phyloP scores from a whole-genome alignment of 2,329 filamentous ascomycete genomes.

The Epichloe coenophiala region DNA sequence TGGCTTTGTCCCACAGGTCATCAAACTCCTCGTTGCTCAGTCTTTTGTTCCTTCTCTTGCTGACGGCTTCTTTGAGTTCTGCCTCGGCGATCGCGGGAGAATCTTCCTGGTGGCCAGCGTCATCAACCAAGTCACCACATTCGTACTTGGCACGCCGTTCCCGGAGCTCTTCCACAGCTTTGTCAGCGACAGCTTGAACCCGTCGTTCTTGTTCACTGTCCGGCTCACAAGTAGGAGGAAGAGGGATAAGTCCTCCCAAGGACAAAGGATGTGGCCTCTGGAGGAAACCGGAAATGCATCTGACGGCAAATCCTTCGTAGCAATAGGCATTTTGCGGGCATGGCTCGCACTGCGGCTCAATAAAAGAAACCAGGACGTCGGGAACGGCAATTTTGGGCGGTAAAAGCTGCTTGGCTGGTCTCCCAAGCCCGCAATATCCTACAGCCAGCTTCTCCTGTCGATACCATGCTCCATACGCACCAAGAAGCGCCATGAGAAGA shows the following conservation, averaged over 20 bases:
- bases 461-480: conserved; percentile 69
- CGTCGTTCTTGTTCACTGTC: conserved; percentile 85
- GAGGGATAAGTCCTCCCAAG: conserved; percentile 63
- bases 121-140: conserved; percentile 60
- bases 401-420: conserved; percentile 41
- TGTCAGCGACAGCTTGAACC: conserved; percentile 77
- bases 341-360: conserved; percentile 73
- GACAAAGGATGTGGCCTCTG: conserved; percentile 74
- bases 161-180: conserved; percentile 73
- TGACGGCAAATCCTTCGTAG: conserved; percentile 60
- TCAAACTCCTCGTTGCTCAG: conserved; percentile 86
- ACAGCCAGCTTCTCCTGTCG: conserved; percentile 92
- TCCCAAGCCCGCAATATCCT: conserved; percentile 82
- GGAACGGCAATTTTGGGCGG: conserved; percentile 46
- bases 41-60: conserved; percentile 62
- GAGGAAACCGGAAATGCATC: conserved; percentile 80
- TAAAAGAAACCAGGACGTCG: conserved; percentile 53
- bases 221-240: conserved; percentile 85
- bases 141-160: conserved; percentile 80
- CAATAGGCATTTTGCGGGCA: conserved; percentile 88
- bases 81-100: conserved; percentile 51
- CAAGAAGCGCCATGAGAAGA: conserved; percentile 55
- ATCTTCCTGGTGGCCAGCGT: conserved; percentile 43
- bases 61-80: conserved; percentile 65
- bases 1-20: conserved; percentile 64